A percentile compares a stretch with the other conserved stretches of the same genome.
phyloP scores from a whole-genome alignment of 2,329 filamentous ascomycete genomes.

The Sporothrix pseudoabietina region DNA sequence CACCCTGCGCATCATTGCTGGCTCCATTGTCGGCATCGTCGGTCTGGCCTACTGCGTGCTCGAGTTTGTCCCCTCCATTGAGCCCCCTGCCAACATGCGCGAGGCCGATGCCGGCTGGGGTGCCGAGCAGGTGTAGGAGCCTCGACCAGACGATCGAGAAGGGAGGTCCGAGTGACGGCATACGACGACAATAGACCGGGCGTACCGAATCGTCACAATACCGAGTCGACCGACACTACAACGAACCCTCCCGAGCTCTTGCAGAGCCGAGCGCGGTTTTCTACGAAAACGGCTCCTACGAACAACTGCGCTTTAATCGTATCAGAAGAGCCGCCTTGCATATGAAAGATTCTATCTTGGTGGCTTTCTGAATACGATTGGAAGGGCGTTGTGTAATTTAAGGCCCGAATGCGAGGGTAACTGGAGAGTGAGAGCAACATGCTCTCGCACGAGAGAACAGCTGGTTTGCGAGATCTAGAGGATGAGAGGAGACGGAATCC shows the following conservation, averaged over 20 bases:
- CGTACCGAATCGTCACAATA: not conserved
- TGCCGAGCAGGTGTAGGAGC: conserved; percentile 70
- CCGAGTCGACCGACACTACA: not conserved
- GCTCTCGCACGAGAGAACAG: not conserved
- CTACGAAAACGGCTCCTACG: not conserved
- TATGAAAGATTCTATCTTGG: too few species aligned
- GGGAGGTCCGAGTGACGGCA: not conserved
- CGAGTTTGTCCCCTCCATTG: conserved; percentile 77
- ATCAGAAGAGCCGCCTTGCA: not conserved
- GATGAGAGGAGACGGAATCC: not conserved
- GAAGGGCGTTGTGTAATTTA: not conserved
- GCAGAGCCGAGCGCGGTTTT: not conserved
- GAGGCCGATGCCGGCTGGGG: conserved; percentile 76
- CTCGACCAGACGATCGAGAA: too few species aligned
- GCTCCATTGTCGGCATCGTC: conserved; percentile 73
- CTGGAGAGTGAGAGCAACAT: not conserved
- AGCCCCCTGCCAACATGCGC: conserved; percentile 80
- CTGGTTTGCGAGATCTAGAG: too few species aligned
- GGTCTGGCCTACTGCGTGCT: conserved; percentile 77
- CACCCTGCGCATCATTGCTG: conserved; percentile 72
- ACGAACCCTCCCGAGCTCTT: not conserved
- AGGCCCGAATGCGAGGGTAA: not conserved
- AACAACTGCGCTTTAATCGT: not conserved
- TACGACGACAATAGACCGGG: not conserved
- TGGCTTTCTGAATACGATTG: not conserved